Evolutionary conservation across 1,284 basidiomycete genomes (phyloP), one percentile per base, ranked within the genome.

Genomic region (Sporisorium scitamineum): DNA sequence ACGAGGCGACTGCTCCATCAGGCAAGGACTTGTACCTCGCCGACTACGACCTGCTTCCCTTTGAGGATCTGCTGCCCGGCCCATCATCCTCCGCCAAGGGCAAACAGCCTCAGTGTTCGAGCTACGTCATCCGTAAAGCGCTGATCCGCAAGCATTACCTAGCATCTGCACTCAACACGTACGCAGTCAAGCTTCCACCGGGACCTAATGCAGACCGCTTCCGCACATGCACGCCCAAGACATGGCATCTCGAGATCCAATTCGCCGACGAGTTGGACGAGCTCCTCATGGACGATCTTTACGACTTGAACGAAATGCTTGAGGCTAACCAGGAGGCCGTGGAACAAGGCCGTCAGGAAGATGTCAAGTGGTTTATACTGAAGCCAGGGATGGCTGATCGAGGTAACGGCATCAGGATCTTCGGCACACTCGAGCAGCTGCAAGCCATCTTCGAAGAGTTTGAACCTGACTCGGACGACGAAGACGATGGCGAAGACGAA

Each of bases 361-460:
- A 87, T 68, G 94, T 76, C 29, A 58, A 34, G 41, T 85, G 84
- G 84, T 84, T 80, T 58, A 85, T 85, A n/a, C 56, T 99, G 58
- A 99, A 99, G 87, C 95, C 97, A 41, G 94, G 94, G 13, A 97
- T 99, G 92, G 92, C 95, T 1, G 96, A 99, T 87, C 90, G 94
- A 59, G 97, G 94, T 5, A 93, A 94, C 88, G 97, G 96, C 0
- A 96, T 99, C 72, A 88, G 95, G 41, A 87, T 99, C 56, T 98
- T 99, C 86, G 90, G 92, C 58, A 92, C 89, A 53, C 91, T 92
- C 83, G 90, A 91, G 11, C 88, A 90, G 39, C 87, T 99, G 67
- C 88, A 90, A 69, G 84, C 86, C 1, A 97, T 98, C 52, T 95
- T 99, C 80, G 89, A 92, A 73, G 90, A 90, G 57, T 97, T 98